Percentiles rank a stretch among this genome's conserved stretches.
Conservation (phyloP, 2,329 filamentous ascomycete genomes). For the Elsinoe necatrix region DNA sequence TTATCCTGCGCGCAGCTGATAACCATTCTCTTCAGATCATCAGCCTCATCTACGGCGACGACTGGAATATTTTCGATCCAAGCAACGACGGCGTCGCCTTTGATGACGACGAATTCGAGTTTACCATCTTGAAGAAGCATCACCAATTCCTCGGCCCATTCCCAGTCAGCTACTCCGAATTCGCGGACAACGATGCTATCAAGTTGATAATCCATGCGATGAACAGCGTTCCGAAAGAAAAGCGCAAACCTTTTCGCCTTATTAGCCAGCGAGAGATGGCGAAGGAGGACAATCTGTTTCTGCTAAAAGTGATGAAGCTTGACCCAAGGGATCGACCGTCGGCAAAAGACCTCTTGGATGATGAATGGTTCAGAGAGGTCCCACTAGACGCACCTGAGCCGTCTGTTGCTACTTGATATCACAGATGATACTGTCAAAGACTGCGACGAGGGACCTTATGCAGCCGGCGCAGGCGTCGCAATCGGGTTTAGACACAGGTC, state of each 20-base stretch:
- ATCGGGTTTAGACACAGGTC: too few species aligned
- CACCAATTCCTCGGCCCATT: slow-evolving; percentile 25
- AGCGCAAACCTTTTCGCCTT: slow-evolving; percentile 20
- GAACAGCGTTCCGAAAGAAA: slow-evolving; percentile 9
- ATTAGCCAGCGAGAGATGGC: slow-evolving; percentile 26
- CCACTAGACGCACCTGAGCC: too few species aligned
- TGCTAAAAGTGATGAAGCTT: slow-evolving; percentile 38
- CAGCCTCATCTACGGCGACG: too few species aligned
- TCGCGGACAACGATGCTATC: slow-evolving; percentile 20
- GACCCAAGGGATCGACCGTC: slow-evolving; percentile 37
- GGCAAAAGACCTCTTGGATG: slow-evolving; percentile 31
- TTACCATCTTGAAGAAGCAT: slow-evolving; percentile 23
- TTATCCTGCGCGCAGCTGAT: too few species aligned
- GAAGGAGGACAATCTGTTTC: slow-evolving; percentile 29
- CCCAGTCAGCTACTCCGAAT: slow-evolving; percentile 21
- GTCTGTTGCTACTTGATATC: too few species aligned
- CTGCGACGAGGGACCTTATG: too few species aligned
- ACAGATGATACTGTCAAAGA: too few species aligned
- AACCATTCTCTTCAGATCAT: too few species aligned
- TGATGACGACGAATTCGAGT: slow-evolving; percentile 22
- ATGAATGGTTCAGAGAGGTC: slow-evolving; percentile 38
- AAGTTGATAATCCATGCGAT: slow-evolving; percentile 11
- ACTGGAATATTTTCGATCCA: too few species aligned
- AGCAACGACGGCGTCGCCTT: background rate
- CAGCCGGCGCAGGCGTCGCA: too few species aligned